Percentiles rank a stretch among this genome's conserved stretches.
Conservation (phyloP, 331 rosid species). For the Cydonia oblonga region DNA sequence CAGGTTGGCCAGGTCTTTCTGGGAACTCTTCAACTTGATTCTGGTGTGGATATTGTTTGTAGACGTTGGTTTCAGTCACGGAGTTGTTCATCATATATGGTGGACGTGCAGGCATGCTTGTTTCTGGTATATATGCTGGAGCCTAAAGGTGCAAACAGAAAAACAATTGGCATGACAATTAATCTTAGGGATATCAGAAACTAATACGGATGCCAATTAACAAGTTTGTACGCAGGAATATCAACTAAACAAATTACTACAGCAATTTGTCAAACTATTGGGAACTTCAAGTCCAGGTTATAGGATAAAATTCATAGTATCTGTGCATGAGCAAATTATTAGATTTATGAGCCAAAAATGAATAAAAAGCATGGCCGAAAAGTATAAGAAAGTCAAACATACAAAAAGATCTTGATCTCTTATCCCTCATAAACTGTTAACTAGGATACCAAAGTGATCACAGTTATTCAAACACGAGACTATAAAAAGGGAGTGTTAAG, state of each 20-base stretch:
- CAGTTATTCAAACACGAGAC: background rate
- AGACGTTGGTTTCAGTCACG: slow-evolving; percentile 39
- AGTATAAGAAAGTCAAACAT: background rate
- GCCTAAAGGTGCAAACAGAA: slow-evolving; percentile 39
- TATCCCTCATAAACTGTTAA: background rate
- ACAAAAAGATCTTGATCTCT: background rate
- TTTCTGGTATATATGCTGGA: slow-evolving; percentile 52
- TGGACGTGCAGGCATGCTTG: slow-evolving; percentile 48
- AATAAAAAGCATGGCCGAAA: background rate
- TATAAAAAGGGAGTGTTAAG: background rate
- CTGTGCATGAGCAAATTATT: background rate
- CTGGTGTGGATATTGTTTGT: slow-evolving; percentile 39
- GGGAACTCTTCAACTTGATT: slow-evolving; percentile 54
- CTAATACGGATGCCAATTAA: background rate
- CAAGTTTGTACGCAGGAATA: background rate
- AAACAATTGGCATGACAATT: background rate
- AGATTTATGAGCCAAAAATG: background rate
- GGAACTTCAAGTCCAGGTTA: background rate
- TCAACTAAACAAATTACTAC: background rate
- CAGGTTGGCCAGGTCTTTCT: slow-evolving; percentile 91
- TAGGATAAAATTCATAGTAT: background rate
- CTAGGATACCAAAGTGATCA: background rate
- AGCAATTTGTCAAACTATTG: background rate
- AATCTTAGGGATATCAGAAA: background rate
- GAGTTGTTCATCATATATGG: slow-evolving; percentile 45